These are phyloP conservation scores for Chytriomyces sp. DNA, from an alignment of 192 early-diverging fungal genomes.

Conservation along the genomic window DNA sequence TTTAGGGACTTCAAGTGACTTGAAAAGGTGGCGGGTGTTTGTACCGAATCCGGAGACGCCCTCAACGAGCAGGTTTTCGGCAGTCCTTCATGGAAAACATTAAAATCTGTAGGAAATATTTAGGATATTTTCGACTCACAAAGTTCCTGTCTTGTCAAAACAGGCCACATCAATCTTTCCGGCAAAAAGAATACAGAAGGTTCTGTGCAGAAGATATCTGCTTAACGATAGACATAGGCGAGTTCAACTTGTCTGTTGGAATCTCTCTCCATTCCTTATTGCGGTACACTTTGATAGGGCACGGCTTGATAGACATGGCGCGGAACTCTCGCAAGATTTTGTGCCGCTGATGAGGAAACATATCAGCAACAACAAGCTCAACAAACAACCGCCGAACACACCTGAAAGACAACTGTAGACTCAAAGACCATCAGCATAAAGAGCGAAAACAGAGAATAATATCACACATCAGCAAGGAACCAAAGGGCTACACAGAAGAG, in stretches of 20 bases:
- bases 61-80: constrained; percentile 93
- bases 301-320: constrained; percentile 91
- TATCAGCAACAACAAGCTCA: background rate
- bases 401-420: constrained; percentile 97
- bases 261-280: constrained; percentile 73
- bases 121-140: too few species aligned
- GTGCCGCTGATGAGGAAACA: constrained; percentile 67
- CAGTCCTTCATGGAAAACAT: constrained; percentile 53
- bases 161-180: constrained; percentile 96
- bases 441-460: constrained; percentile 95
- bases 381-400: constrained; percentile 21
- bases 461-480: constrained; percentile 99
- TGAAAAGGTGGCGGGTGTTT: constrained; percentile 58
- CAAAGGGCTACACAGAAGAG: constrained; percentile 98
- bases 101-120: background rate
- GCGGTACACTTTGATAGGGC: constrained; percentile 79
- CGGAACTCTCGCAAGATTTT: constrained; percentile 95
- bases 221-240: constrained; percentile 83
- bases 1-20: constrained; percentile 59
- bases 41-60: constrained; percentile 76
- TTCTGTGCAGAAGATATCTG: constrained; percentile 95
- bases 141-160: constrained; percentile 99
- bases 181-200: constrained; percentile 99
- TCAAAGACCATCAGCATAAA: constrained; percentile 98
- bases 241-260: constrained; percentile 88